These are phyloP conservation scores for Gentiana macrophylla DNA, from an alignment of 257 asterid genomes.

Conservation along the genomic window DNA sequence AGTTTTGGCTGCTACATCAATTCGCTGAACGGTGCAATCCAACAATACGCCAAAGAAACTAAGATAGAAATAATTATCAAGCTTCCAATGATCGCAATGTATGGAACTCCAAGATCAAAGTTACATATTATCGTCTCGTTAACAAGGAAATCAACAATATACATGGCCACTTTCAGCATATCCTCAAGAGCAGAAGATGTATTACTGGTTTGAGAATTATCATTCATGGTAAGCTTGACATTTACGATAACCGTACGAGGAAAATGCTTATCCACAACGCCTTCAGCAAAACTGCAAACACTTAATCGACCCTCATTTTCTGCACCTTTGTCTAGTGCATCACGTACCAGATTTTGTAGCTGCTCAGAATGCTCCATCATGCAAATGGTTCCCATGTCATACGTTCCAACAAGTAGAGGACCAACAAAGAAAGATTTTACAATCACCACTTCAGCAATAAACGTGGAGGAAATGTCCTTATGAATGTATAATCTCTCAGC, in stretches of 20 bases:
- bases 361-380: conserved; percentile 98
- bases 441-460: conserved; percentile 86
- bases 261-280: conserved; percentile 91
- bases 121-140: no score
- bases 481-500: conserved; percentile 98
- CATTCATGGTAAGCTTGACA: conserved; percentile 87
- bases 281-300: conserved; percentile 93
- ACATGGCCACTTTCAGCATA: no score
- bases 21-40: no score
- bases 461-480: conserved; percentile 59
- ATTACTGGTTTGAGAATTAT: no score
- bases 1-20: no score
- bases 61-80: no score
- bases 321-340: conserved; percentile 87
- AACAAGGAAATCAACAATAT: no score
- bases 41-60: no score
- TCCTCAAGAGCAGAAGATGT: no score
- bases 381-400: conserved; percentile 99
- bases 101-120: no score
- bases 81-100: no score
- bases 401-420: conserved; percentile 80
- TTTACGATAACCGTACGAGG: conserved; percentile 90
- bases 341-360: conserved; percentile 80
- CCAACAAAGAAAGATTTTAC: conserved; percentile 93
- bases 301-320: conserved; percentile 86